A percentile compares a stretch with the other conserved stretches of the same genome.
Conservation (phyloP, 352 stramenopile species). For the Phytophthora nicotianae region DNA sequence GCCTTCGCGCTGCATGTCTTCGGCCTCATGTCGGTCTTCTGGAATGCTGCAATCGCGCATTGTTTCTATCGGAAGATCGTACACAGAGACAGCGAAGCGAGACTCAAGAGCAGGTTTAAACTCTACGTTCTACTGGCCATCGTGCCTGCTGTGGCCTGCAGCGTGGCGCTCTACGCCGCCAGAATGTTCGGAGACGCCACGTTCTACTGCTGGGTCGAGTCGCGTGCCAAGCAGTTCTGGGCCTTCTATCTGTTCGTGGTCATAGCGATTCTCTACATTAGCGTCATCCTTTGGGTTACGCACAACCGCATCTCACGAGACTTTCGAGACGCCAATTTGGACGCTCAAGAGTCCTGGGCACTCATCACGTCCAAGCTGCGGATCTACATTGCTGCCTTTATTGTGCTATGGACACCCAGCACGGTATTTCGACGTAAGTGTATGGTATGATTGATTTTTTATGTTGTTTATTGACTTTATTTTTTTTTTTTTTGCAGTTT, state of each 20-base stretch:
- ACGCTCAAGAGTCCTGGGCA: constrained; percentile 68
- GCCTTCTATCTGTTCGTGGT: constrained; percentile 73
- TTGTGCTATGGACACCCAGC: constrained; percentile 71
- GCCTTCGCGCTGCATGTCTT: constrained; percentile 58
- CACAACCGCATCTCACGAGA: constrained; percentile 56
- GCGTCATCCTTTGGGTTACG: constrained; percentile 65
- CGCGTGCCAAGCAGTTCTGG: constrained; percentile 54
- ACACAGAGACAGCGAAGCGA: constrained; percentile 63
- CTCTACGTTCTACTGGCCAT: constrained; percentile 60
- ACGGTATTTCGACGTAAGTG: constrained; percentile 64
- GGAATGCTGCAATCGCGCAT: constrained; percentile 74
- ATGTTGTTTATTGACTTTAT: constrained; percentile 3
- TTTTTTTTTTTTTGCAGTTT: constrained; percentile 38
- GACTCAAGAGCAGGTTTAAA: constrained; percentile 63
- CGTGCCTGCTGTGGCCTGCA: constrained; percentile 46
- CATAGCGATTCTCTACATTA: constrained; percentile 68
- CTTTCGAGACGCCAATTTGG: constrained; percentile 59
- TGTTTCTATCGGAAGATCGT: constrained; percentile 79
- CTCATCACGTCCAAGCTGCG: constrained; percentile 66
- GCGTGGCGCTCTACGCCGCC: constrained; percentile 45
- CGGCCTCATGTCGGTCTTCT: constrained; percentile 67
- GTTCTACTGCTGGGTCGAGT: constrained; percentile 82
- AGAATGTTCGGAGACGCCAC: constrained; percentile 46
- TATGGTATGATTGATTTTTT: not conserved
- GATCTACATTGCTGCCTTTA: constrained; percentile 76